These are phyloP conservation scores for Neonectria faginata DNA, from an alignment of 2,329 filamentous ascomycete species.

Conservation along the genomic window DNA sequence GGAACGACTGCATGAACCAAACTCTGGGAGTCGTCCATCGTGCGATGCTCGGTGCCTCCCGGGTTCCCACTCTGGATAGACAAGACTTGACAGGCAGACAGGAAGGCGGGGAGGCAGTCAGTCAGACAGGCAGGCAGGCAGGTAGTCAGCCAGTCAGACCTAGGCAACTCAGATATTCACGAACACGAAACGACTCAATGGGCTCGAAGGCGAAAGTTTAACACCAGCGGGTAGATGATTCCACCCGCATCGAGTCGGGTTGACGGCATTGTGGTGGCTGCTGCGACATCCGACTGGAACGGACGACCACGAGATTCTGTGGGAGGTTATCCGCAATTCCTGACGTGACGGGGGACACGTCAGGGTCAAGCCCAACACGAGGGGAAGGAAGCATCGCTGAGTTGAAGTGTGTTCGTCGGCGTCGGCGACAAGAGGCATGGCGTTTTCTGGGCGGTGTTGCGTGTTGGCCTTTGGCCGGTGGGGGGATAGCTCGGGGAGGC, in stretches of 20 bases:
- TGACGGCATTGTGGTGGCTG: conserved; percentile 11
- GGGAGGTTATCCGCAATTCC: conserved; percentile 13
- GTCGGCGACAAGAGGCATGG: neutral
- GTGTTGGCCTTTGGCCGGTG: neutral
- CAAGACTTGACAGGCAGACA: no score
- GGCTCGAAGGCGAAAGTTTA: conserved; percentile 7
- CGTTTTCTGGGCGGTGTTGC: neutral
- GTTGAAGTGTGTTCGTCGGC: no score
- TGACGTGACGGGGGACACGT: conserved; percentile 21
- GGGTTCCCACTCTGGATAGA: neutral
- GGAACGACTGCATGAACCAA: neutral
- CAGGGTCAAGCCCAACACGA: conserved; percentile 18
- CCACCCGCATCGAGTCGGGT: conserved; percentile 11
- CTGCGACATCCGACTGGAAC: conserved; percentile 6
- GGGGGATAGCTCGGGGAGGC: neutral
- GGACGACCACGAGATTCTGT: conserved; percentile 14
- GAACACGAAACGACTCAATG: conserved; percentile 5
- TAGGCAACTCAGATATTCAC: neutral
- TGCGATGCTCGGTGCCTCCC: conserved; percentile 7
- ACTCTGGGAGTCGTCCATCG: conserved; percentile 1
- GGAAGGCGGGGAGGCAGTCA: no score
- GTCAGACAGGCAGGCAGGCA: no score
- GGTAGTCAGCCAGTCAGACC: no score
- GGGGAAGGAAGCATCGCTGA: neutral
- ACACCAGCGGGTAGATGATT: conserved; percentile 16